Evolutionary conservation across 441 rosid genomes (phyloP).

Genomic region (Gossypium gossypioides): DNA sequence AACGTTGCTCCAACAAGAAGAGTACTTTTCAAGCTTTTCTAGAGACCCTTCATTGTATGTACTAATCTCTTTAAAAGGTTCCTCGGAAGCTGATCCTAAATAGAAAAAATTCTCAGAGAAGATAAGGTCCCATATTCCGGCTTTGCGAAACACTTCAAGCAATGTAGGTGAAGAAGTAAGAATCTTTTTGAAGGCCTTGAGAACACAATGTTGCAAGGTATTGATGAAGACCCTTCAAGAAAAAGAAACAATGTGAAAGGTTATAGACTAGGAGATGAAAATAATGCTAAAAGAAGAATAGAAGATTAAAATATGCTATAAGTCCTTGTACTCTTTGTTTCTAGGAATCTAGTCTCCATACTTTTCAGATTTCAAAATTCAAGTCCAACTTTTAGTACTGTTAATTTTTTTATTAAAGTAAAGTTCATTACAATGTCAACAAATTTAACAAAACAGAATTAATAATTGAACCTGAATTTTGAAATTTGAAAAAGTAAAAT

Average conservation of each 20-base stretch:
- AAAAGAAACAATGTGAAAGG: conserved; percentile 3
- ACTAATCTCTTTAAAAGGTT: conserved; percentile 28
- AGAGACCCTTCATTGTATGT: conserved; percentile 17
- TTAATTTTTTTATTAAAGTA: no score
- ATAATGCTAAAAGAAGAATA: neutral
- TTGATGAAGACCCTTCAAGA: conserved; percentile 39
- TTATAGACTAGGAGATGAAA: neutral
- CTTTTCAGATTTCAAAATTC: no score
- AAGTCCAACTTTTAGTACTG: no score
- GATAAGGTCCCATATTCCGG: conserved; percentile 68
- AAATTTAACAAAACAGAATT: no score
- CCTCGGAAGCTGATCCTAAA: conserved; percentile 36
- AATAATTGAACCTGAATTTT: no score
- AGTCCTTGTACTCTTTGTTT: no score
- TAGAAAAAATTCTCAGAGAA: conserved; percentile 74
- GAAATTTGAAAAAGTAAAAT: no score
- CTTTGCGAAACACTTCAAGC: conserved; percentile 52
- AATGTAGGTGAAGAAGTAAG: conserved; percentile 44
- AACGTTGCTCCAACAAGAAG: conserved; percentile 13
- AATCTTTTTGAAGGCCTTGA: conserved; percentile 45
- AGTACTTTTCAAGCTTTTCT: conserved; percentile 23
- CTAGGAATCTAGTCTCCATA: no score
- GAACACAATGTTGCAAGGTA: conserved; percentile 48
- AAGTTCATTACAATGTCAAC: no score
- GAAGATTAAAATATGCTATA: no score